Evolutionary conservation across 1,284 basidiomycete species (phyloP).

Genomic region (Wolfiporia cocos): DNA sequence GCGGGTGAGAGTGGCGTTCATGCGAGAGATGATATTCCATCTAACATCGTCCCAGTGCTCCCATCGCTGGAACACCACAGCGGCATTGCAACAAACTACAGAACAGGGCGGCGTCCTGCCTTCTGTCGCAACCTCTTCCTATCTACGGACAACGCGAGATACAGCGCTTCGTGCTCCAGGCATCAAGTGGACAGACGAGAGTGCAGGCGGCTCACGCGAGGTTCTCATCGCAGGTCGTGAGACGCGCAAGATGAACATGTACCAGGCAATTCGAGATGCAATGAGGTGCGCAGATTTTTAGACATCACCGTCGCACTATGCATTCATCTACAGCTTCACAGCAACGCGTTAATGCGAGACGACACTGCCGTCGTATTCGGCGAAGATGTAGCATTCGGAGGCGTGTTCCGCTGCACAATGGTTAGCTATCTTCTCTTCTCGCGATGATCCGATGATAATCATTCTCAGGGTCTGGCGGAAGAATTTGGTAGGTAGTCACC

Average conservation of each 20-base stretch:
- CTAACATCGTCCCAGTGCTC: too few species aligned
- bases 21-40: too few species aligned
- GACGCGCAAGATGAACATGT: slow-evolving; percentile 87
- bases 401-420: slow-evolving; percentile 88
- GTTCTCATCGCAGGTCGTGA: slow-evolving; percentile 69
- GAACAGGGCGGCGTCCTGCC: slow-evolving; percentile 71
- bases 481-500: slow-evolving; percentile 65
- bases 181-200: slow-evolving; percentile 64
- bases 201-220: slow-evolving; percentile 33
- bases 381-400: slow-evolving; percentile 91
- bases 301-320: slow-evolving; percentile 2
- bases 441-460: background rate
- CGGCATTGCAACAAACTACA: slow-evolving; percentile 54
- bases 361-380: slow-evolving; percentile 88
- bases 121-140: slow-evolving; percentile 57
- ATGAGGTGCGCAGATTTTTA: slow-evolving; percentile 52
- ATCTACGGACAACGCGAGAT: slow-evolving; percentile 61
- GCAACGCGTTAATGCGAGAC: slow-evolving; percentile 80
- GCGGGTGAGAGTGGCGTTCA: too few species aligned
- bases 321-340: too few species aligned
- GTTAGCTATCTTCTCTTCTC: slow-evolving; percentile 28
- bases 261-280: slow-evolving; percentile 86
- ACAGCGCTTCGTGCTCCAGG: slow-evolving; percentile 68
- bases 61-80: slow-evolving; percentile 35
- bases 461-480: slow-evolving; percentile 75